Evolutionary conservation across 2,329 filamentous ascomycete genomes (phyloP).

Genomic region (Beauveria medogensis): DNA sequence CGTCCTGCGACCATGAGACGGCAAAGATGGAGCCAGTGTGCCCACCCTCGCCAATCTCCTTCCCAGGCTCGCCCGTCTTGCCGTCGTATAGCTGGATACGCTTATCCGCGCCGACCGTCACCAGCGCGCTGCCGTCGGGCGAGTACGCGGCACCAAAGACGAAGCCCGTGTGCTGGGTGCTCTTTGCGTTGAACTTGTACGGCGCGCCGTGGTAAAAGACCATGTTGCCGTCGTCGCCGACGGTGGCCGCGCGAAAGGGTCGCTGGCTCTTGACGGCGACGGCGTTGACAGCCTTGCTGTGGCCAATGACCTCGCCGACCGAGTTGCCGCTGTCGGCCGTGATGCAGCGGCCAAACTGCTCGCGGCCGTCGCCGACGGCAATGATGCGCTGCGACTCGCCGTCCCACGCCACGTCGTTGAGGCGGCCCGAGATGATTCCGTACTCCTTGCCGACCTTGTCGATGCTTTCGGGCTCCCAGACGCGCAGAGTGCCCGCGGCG

Average conservation of each 20-base stretch:
- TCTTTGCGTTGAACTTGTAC: slow-evolving; percentile 90
- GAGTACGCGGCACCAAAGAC: slow-evolving; percentile 84
- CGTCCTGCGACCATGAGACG: slow-evolving; percentile 83
- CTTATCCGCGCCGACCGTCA: slow-evolving; percentile 87
- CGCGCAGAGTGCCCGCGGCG: slow-evolving; percentile 70
- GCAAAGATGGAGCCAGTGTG: slow-evolving; percentile 92
- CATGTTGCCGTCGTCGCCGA: slow-evolving; percentile 79
- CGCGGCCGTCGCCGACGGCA: slow-evolving; percentile 89
- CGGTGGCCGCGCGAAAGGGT: slow-evolving; percentile 85
- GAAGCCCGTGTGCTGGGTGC: slow-evolving; percentile 77
- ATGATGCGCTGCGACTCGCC: slow-evolving; percentile 95
- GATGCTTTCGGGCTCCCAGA: slow-evolving; percentile 89
- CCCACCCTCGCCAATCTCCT: slow-evolving; percentile 69
- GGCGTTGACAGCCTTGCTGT: slow-evolving; percentile 83
- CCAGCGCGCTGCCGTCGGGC: slow-evolving; percentile 72
- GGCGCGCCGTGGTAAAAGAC: slow-evolving; percentile 91
- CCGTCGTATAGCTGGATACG: slow-evolving; percentile 93
- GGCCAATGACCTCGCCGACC: slow-evolving; percentile 87
- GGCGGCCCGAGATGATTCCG: slow-evolving; percentile 83
- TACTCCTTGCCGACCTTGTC: slow-evolving; percentile 87
- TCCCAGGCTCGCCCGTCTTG: slow-evolving; percentile 80
- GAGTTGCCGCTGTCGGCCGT: slow-evolving; percentile 94
- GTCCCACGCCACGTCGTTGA: slow-evolving; percentile 97
- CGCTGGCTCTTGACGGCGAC: slow-evolving; percentile 85
- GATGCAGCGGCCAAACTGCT: slow-evolving; percentile 88